Base-by-base conservation (phyloP, 805 yeast genomes). In the Scheffersomyces coipomensis region DNA sequence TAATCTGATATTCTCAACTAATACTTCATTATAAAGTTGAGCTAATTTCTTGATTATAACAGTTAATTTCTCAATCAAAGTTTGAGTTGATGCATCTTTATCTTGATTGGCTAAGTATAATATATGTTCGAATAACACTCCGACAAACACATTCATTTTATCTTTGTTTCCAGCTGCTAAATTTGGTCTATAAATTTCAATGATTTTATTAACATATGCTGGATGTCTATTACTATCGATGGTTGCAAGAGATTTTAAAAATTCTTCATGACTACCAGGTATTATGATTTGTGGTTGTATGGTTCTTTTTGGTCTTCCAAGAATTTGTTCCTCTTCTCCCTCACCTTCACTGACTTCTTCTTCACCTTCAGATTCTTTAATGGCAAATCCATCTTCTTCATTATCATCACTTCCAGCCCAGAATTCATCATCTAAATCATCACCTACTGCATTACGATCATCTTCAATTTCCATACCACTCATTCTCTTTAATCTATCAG, bases 91-190 rank as follows among this genome's bases (percentile, higher is more conserved):
- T 31, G 48, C 35, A n/a, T 56, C 62, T 3, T 54, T 49, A 38
- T 74, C 72, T 9, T 32, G 11, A 13, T 44, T 40, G 9, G 43
- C 33, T 23, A 81, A 54, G 41, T 71, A 64, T 30, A 86, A 57
- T 9, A 79, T 62, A 51, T 86, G 88, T 47, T 81, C 77, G 44
- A 86, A 68, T 11, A 89, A 49, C 8, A 86, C 75, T 3, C 76
- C 71, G 1, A 85, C 75, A 52, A 90, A 84, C 2, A 48, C 55
- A 18, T 83, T 85, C 47, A 86, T 63, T 52, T 76, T 82, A 43
- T 81, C 85, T 55, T 87, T 88, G 59, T 91, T 89, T 2, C 96
- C 97, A 39, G 71, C 76, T 2, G 86, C 88, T 38, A 86, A 68
- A 45, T 83, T 79, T 11, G 97, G 96, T 46, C 85, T 88, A 60